Base-by-base conservation (phyloP, 164 flowering plant species). In the Stephania cephalantha region DNA sequence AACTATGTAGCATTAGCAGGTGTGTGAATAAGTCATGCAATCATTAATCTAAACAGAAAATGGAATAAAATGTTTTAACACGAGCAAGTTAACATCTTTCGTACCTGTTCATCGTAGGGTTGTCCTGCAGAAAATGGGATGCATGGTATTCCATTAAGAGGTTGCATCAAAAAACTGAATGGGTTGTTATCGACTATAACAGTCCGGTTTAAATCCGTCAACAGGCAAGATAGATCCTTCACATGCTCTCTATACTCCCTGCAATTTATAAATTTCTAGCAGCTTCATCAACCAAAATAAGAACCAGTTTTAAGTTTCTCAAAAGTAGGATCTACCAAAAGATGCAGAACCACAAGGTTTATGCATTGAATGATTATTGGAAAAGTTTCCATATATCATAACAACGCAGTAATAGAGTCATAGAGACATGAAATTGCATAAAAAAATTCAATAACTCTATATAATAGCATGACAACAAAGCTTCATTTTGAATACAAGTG, bases 171-270 rank as follows among this genome's bases (percentile, higher is more conserved):
- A 83, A 95, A 95, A 83, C 99, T 95, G 86, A 95, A 95, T 7
- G 99, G 99, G 76, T 95, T 95, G 85, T 95, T 95, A 74, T 95
- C 99, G 35, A 93, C 94, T 74, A 95, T 85, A 53, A 95, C 98
- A 18, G 81, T 87, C 70, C 99, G 87, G 73, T 85, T 70, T 42
- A 92, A 84, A 84, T 93, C 93, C 75, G 84, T 88, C 25, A 98
- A 84, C 52, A 93, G 18, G 79, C 89, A 84, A 44, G 92, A 82
- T 11, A 93, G 89, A 83, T 95, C 99, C 84, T 95, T 95, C 55
- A 95, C 98, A 77, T 92, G 99, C 69, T 93, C 98, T 71, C 97
- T 83, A 58, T 90, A 92, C 78, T 93, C 91, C 80, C 99, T 95
- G 74, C 53, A 63, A 79, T 63, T 68, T 48, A 67, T 29, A 17